These are phyloP conservation scores for Pythium phragmitis DNA, from an alignment of 352 stramenopile species.

Conservation along the genomic window DNA sequence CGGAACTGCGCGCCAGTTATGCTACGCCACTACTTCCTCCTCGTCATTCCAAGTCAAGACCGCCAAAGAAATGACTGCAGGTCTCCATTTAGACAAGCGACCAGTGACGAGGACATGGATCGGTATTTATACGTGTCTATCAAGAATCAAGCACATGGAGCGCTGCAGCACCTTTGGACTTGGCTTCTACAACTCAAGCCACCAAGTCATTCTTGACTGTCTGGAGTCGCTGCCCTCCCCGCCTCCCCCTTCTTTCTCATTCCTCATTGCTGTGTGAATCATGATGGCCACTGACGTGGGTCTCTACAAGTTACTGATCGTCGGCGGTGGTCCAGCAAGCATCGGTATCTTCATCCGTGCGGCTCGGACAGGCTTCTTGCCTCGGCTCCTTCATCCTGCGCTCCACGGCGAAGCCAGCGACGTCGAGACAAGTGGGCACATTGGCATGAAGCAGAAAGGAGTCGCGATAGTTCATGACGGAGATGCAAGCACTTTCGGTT, in stretches of 20 bases:
- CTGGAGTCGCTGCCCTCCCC: too few species aligned
- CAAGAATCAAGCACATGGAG: background rate
- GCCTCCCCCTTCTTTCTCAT: too few species aligned
- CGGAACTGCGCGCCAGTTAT: slow-evolving; percentile 77
- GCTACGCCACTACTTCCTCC: slow-evolving; percentile 51
- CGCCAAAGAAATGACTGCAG: slow-evolving; percentile 21
- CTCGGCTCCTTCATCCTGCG: slow-evolving; percentile 48
- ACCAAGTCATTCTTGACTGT: background rate
- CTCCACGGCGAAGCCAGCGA: slow-evolving; percentile 44
- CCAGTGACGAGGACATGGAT: background rate
- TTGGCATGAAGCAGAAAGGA: slow-evolving; percentile 53
- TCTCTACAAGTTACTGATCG: slow-evolving; percentile 71
- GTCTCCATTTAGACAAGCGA: slow-evolving; percentile 13
- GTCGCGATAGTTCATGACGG: slow-evolving; percentile 67
- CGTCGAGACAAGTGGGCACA: slow-evolving; percentile 32
- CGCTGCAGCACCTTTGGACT: background rate
- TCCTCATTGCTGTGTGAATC: background rate
- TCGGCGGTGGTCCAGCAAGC: slow-evolving; percentile 68
- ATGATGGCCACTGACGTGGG: slow-evolving; percentile 28
- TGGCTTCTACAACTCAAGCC: background rate
- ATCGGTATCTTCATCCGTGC: slow-evolving; percentile 78
- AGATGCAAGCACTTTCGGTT: slow-evolving; percentile 48
- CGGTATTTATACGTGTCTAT: slow-evolving; percentile 12
- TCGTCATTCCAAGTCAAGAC: slow-evolving; percentile 28
- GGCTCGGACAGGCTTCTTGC: slow-evolving; percentile 55